Conservation (phyloP, 2,329 filamentous ascomycete genomes). For the Colletotrichum nymphaeae region DNA sequence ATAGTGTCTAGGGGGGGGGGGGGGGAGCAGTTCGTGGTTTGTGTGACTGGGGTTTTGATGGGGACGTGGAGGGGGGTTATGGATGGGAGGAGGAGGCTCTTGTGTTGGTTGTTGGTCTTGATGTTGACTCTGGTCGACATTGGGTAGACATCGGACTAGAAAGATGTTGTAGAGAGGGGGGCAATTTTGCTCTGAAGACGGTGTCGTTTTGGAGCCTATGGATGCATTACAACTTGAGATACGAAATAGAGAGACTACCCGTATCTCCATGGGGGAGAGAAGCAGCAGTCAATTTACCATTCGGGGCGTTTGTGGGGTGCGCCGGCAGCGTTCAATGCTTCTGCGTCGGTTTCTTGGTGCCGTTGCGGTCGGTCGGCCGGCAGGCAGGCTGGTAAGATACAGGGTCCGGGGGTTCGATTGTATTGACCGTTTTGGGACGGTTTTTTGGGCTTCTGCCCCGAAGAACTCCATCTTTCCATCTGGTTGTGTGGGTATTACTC, state of each 20-base stretch:
- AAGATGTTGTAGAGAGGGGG: too few relatives aligned
- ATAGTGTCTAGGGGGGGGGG: not conserved
- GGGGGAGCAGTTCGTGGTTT: not conserved
- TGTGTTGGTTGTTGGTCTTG: not conserved
- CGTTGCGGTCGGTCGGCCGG: not conserved
- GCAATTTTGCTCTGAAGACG: too few relatives aligned
- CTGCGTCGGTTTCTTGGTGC: not conserved
- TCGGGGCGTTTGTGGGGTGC: not conserved
- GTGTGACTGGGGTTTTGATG: not conserved
- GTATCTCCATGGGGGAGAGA: not conserved
- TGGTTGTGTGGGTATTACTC: not conserved
- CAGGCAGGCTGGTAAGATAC: not conserved
- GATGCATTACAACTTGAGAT: too few relatives aligned
- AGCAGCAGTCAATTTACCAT: not conserved
- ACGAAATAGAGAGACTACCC: too few relatives aligned
- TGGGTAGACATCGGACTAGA: not conserved
- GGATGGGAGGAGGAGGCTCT: not conserved
- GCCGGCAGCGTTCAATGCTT: not conserved
- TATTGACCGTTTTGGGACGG: not conserved
- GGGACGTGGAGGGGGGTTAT: not conserved
- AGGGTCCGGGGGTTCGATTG: slow-evolving; percentile 1
- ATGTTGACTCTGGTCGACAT: not conserved
- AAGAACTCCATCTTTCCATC: too few relatives aligned
- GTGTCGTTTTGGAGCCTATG: too few relatives aligned
- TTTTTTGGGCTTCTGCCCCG: not conserved